Conservation (phyloP, 1,139 yeast species). For the Pichia sp. region DNA sequence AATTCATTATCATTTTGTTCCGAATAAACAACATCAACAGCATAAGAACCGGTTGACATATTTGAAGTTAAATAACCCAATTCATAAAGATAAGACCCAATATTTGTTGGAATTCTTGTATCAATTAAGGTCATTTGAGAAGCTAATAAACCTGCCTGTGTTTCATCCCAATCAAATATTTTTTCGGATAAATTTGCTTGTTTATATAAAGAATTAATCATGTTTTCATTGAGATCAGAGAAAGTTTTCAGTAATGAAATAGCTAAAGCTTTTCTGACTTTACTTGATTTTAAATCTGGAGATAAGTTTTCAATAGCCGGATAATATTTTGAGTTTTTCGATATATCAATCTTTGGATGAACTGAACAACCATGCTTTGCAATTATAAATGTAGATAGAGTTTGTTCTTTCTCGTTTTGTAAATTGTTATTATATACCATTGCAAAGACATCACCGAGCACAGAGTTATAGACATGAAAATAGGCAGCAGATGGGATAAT, state of each 20-base stretch:
- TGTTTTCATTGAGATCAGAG: conserved; percentile 40
- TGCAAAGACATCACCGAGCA: conserved; percentile 48
- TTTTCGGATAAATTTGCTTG: conserved; percentile 26
- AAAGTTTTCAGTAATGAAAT: conserved; percentile 64
- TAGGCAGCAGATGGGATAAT: conserved; percentile 49
- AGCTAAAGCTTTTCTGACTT: conserved; percentile 71
- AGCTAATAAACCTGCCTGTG: conserved; percentile 73
- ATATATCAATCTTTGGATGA: conserved; percentile 55
- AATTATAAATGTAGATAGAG: conserved; percentile 55
- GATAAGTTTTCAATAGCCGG: conserved; percentile 72
- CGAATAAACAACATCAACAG: conserved; percentile 72
- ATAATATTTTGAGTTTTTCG: conserved; percentile 59
- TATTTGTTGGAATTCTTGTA: conserved; percentile 44
- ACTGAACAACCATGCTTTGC: conserved; percentile 67
- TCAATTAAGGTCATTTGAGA: conserved; percentile 50
- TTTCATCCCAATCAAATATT: conserved; percentile 57
- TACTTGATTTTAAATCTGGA: conserved; percentile 43
- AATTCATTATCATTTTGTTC: conserved; percentile 32
- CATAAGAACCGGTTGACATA: conserved; percentile 47
- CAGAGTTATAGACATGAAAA: conserved; percentile 47
- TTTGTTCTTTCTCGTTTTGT: conserved; percentile 36
- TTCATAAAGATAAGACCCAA: conserved; percentile 46
- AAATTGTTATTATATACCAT: conserved; percentile 40
- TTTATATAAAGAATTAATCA: conserved; percentile 22
- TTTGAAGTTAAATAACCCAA: conserved; percentile 44